Base-by-base conservation (phyloP, 2,329 filamentous ascomycete species). In the Periconia macrospinosa region DNA sequence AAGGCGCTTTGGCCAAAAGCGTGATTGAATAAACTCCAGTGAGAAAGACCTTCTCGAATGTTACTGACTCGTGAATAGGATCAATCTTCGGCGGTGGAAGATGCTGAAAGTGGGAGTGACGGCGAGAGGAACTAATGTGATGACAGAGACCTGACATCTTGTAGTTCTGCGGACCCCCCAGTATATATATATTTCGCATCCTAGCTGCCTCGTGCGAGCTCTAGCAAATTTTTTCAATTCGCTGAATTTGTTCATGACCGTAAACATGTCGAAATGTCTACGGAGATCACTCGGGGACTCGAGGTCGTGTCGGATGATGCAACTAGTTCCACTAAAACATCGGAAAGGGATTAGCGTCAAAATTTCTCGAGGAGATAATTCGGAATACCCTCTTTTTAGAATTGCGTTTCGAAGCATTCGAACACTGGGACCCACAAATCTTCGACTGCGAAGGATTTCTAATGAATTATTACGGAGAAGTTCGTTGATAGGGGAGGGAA, bases 251-350 rank as follows among this genome's bases (percentile, higher is more conserved):
- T n/a, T 37, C 33, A 6, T 37, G 33, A 37, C 33, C 15, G 33
- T 37, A n/a, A 37, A 37, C 33, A 37, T 37, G 18, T 44, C 42
- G n/a, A n/a, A 45, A 45, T 5, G n/a, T 35, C 17, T 17, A 48
- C 46, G 46, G 46, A 48, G 19, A 48, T 41, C 33, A 11, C 46
- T 48, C 46, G 46, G 46, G 19, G 18, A 41, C 55, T 54, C 52
- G 46, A 42, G 47, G 33, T 35, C 18, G 41, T 54, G 51, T 40
- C 42, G 9, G 18, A 44, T 44, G 33, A 37, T 37, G 33, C 33
- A 37, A 37, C 33, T 37, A 37, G 33, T 6, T 13, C 23, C 23
- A 27, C 23, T 27, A 27, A 27, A 27, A 27, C 8, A n/a, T 3
- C 33, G 33, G 33, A 37, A 14, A 14, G 11, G 33, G 6, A 37